phyloP scores from a whole-genome alignment of 768 basidiomycete genomes.

The Mycena albidolilacea region DNA sequence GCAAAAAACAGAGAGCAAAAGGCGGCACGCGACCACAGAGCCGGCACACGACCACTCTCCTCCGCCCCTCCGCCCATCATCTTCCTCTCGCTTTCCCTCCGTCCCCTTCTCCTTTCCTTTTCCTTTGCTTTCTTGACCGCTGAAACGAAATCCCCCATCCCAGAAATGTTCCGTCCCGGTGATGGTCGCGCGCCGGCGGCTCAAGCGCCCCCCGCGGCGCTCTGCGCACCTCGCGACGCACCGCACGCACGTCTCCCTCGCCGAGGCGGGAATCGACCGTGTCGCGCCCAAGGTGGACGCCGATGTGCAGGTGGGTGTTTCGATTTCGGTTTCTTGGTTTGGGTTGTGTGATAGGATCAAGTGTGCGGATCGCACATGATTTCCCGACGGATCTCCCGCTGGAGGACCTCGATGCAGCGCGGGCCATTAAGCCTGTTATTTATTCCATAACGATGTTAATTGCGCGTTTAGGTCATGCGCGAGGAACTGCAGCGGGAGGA shows the following conservation, averaged over 20 bases:
- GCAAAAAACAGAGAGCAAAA: not conserved
- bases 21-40: not conserved
- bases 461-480: conserved; percentile 67
- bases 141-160: not conserved
- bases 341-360: not conserved
- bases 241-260: conserved; percentile 87
- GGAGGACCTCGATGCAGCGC: no score
- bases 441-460: not conserved
- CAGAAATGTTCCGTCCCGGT: conserved; percentile 95
- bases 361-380: no score
- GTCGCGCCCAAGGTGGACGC: conserved; percentile 89
- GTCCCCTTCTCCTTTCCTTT: not conserved
- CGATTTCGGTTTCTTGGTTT: not conserved
- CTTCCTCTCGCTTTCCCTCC: no score
- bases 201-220: conserved; percentile 88
- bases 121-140: not conserved
- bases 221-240: conserved; percentile 87
- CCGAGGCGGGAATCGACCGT: conserved; percentile 90
- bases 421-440: not conserved
- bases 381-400: no score
- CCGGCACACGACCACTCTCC: not conserved
- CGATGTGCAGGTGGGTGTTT: conserved; percentile 68
- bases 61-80: no score
- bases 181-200: conserved; percentile 94
- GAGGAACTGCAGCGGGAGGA: conserved; percentile 83